Evolutionary conservation across 352 stramenopile genomes (phyloP), one percentile per base, ranked within the genome.

Genomic region (Globisporangium cystogenes): DNA sequence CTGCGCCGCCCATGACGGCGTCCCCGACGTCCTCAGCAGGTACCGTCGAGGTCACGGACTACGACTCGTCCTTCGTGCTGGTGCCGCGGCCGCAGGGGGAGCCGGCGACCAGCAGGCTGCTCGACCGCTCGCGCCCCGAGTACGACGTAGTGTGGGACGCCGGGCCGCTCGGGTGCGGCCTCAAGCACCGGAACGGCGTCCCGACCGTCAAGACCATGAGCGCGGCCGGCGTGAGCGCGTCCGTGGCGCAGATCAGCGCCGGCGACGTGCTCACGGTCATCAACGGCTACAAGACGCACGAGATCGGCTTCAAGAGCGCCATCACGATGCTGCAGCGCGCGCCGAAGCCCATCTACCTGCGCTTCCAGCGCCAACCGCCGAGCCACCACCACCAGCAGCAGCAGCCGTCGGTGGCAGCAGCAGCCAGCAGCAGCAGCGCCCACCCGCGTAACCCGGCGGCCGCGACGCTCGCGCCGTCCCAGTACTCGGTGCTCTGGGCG

Each of bases 101-200:
- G 39, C 55, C 65, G 10, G 67, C 67, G 37, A 68, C 55, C 3
- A 74, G 57, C 40, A 48, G 52, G 4, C 73, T 56, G 11, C 56
- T 72, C 26, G 69, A 76, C 44, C 33, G 72, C 39, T 41, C 57
- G 0, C 70, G 42, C 4, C 49, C 59, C 18, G 78, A 90, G 59
- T 92, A 87, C 59, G 82, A 92, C 39, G 82, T 92, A 0, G 70
- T 87, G 41, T 92, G 82, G 82, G 72, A 68, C 50, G 68, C 84
- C 64, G 82, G 82, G 1, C 70, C 82, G 21, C 62, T 92, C 6
- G 82, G 82, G 4, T 92, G 82, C 43, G 79, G 82, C 16, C 54
- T 92, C 7, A 90, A 90, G 63, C 75, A 90, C 56, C 67, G 76
- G 20, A 82, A 82, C 59, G 76, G 76, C 4, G 51, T 87, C 15